These are phyloP conservation scores for Citrus trifoliata DNA, from an alignment of 345 rosid genomes.

Conservation along the genomic window DNA sequence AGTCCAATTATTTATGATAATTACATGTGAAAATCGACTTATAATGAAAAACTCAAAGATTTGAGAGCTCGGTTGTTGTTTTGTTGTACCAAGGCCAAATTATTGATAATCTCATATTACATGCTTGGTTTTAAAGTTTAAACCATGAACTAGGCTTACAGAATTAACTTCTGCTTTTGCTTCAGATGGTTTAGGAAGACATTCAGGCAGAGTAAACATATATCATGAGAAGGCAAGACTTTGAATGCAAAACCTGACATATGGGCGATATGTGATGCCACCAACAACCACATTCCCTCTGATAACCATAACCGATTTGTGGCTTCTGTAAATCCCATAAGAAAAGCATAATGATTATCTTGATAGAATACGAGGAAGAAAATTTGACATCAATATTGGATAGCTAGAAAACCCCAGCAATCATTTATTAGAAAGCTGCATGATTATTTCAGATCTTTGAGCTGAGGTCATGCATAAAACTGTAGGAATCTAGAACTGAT, in stretches of 20 bases:
- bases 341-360: constrained; percentile 8
- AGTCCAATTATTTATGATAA: not conserved
- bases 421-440: not conserved
- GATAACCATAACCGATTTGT: constrained; percentile 97
- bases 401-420: not conserved
- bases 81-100: not conserved
- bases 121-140: not conserved
- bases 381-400: not conserved
- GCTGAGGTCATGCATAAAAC: not conserved
- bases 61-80: not conserved
- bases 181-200: not conserved
- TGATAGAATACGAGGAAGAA: not conserved
- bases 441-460: not conserved
- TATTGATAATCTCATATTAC: not conserved
- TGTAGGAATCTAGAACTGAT: not conserved
- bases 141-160: not conserved
- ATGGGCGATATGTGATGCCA: constrained; percentile 99
- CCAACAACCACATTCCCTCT: constrained; percentile 87
- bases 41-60: not conserved
- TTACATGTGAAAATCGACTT: not conserved
- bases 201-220: not conserved
- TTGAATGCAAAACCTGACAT: constrained; percentile 54
- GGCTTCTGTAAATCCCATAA: constrained; percentile 56
- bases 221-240: not conserved
- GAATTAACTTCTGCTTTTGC: not conserved